These are phyloP conservation scores for Mangifera indica DNA, from an alignment of 345 rosid species.

Conservation along the genomic window DNA sequence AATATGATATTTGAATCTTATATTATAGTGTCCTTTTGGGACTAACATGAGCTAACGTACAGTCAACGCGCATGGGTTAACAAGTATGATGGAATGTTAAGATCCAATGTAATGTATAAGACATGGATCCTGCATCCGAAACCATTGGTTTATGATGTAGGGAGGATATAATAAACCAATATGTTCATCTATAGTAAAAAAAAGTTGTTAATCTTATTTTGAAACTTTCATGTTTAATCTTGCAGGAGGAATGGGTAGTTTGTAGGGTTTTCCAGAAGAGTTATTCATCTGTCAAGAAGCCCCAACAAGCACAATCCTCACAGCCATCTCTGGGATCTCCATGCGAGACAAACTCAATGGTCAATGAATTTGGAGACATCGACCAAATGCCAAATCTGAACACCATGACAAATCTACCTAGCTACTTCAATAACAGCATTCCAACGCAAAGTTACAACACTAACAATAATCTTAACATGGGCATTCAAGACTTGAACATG, in stretches of 20 bases:
- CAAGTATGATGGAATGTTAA: too few species aligned
- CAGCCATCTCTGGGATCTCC: constrained; percentile 75
- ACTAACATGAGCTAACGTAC: too few species aligned
- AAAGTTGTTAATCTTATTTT: too few species aligned
- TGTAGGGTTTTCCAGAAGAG: constrained; percentile 80
- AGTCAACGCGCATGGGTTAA: too few species aligned
- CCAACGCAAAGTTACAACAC: constrained; percentile 28
- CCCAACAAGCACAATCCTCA: constrained; percentile 54
- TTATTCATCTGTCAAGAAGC: constrained; percentile 48
- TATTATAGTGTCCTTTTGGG: too few species aligned
- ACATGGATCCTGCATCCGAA: too few species aligned
- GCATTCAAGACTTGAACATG: constrained; percentile 33
- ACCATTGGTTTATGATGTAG: too few species aligned
- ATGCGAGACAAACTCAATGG: constrained; percentile 69
- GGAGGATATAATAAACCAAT: too few species aligned
- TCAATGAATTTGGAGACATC: constrained; percentile 67
- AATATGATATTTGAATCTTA: too few species aligned
- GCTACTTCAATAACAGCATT: constrained; percentile 13
- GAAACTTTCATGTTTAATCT: not conserved
- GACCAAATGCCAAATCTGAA: constrained; percentile 53
- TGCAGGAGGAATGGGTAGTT: constrained; percentile 93
- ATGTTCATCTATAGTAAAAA: too few species aligned
- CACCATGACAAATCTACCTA: constrained; percentile 32
- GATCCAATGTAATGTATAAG: too few species aligned
- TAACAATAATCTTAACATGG: constrained; percentile 31